A percentile compares a stretch with the other conserved stretches of the same genome.
These are phyloP conservation scores for Fusarium miscanthi DNA, from an alignment of 2,329 filamentous ascomycete genomes.

Conservation along the genomic window DNA sequence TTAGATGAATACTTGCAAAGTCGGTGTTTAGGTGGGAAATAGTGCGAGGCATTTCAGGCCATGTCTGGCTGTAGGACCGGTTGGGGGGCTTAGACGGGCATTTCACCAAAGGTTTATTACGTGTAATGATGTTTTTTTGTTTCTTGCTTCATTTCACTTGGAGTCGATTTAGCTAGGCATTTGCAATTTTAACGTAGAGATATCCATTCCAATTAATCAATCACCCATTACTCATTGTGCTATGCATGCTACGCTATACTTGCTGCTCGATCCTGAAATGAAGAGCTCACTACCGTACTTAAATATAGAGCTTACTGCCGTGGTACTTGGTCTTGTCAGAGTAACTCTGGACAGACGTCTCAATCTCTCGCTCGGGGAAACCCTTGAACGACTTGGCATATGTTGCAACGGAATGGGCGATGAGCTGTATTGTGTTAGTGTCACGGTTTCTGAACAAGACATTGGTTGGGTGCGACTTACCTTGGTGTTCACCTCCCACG, in stretches of 20 bases:
- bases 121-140: constrained; percentile 13
- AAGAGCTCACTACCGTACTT: background rate
- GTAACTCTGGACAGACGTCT: constrained; percentile 47
- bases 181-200: constrained; percentile 38
- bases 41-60: constrained; percentile 4
- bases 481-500: constrained; percentile 71
- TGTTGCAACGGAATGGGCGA: constrained; percentile 78
- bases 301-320: constrained; percentile 50
- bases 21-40: constrained; percentile 34
- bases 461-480: constrained; percentile 48
- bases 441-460: background rate
- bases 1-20: constrained; percentile 22
- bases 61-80: constrained; percentile 2
- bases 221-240: background rate
- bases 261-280: background rate
- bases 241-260: background rate
- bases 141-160: constrained; percentile 11
- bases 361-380: constrained; percentile 66
- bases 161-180: constrained; percentile 35
- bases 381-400: constrained; percentile 73
- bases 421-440: constrained; percentile 57
- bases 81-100: constrained; percentile 32
- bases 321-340: constrained; percentile 60
- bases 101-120: constrained; percentile 16
- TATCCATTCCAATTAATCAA: constrained; percentile 35